phyloP scores from a whole-genome alignment of 345 rosid genomes.

The Eucalyptus sideroxylon region DNA sequence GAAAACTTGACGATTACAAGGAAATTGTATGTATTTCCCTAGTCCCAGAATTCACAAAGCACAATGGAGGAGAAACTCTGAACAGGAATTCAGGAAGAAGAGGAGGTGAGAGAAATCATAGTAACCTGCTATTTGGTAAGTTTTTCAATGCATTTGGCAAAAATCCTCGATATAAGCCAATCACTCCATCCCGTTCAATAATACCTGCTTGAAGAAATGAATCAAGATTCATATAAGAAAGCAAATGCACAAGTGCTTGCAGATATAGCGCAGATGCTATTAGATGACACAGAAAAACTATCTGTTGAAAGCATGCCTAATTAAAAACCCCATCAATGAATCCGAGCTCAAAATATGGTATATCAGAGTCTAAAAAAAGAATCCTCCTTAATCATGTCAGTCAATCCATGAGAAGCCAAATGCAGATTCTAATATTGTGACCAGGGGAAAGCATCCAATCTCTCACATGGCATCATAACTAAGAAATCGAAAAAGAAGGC shows the following conservation, averaged over 20 bases:
- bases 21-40: not conserved
- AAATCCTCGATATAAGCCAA: slow-evolving; percentile 89
- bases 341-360: not conserved
- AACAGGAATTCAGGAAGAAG: not conserved
- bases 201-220: slow-evolving; percentile 34
- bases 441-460: not conserved
- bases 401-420: not conserved
- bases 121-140: slow-evolving; percentile 91
- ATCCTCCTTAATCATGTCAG: not conserved
- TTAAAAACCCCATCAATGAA: not conserved
- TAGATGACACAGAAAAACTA: not conserved
- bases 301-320: not conserved
- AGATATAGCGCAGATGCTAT: not conserved
- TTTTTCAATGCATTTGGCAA: slow-evolving; percentile 83
- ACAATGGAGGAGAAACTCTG: not conserved
- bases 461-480: not conserved
- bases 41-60: not conserved
- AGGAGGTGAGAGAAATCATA: not conserved
- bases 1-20: not conserved
- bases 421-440: not conserved
- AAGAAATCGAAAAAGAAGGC: not conserved
- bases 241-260: not conserved
- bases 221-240: not conserved
- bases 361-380: not conserved
- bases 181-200: slow-evolving; percentile 52